Conservation (phyloP, 768 basidiomycete species). For the Sporobolomyces phaffii region DNA sequence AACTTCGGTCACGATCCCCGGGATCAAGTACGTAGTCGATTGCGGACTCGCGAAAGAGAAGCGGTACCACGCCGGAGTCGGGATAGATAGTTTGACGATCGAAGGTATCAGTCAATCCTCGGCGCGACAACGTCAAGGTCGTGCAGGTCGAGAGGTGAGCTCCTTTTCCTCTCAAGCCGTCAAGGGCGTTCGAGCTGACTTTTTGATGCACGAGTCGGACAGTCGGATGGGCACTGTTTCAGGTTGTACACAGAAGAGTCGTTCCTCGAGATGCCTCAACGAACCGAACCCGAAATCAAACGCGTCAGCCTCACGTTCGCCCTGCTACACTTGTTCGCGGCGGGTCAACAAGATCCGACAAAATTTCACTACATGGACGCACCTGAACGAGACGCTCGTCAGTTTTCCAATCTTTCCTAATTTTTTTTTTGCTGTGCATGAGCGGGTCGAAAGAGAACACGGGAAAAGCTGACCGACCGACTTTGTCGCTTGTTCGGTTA, state of each 20-base stretch:
- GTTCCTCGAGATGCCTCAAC: constrained; percentile 60
- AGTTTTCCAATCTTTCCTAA: no score
- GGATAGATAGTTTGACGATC: constrained; percentile 78
- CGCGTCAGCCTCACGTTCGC: constrained; percentile 77
- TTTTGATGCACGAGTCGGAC: no score
- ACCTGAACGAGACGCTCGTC: constrained; percentile 69
- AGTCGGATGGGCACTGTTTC: constrained; percentile 82
- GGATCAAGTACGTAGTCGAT: constrained; percentile 91
- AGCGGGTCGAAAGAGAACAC: no score
- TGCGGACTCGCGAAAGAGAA: constrained; percentile 96
- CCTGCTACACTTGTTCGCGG: constrained; percentile 61
- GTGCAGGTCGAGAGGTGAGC: constrained; percentile 84
- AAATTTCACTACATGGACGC: constrained; percentile 77
- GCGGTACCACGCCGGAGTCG: constrained; percentile 56
- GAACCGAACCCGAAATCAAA: constrained; percentile 81
- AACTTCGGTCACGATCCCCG: constrained; percentile 94
- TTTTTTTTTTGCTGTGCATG: no score
- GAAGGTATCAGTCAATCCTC: constrained; percentile 81
- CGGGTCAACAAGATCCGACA: constrained; percentile 36
- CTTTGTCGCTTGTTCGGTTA: background rate
- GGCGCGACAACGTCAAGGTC: constrained; percentile 79
- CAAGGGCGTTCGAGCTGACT: no score
- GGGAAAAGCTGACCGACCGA: no score
- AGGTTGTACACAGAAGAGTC: constrained; percentile 81
- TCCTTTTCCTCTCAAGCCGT: no score